Evolutionary conservation across 805 yeast genomes (phyloP), one percentile per base, ranked within the genome.

Genomic region (Saturnispora ahearnii): DNA sequence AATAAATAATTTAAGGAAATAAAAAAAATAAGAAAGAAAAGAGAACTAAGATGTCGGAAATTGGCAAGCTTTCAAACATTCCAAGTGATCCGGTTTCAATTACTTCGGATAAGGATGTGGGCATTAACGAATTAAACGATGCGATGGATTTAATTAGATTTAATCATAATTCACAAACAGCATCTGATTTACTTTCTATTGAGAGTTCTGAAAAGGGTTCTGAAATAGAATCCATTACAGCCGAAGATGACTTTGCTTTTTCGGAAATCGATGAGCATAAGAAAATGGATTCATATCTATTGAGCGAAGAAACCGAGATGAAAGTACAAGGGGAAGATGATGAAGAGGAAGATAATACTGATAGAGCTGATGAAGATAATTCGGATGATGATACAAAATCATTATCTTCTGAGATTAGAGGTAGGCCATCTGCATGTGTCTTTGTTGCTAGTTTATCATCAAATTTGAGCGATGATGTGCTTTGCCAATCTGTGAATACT

Each of bases 391-490:
- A 53, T 26, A 51, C 50, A 37, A 36, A 15, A 13, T 21, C 31
- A 12, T 54, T 55, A 4, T 51, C 59, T 11, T 44, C 57, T n/a
- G 63, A 62, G 34, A 56, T 53, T 32, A 57, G 66, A 54, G 87
- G 84, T 7, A 73, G 84, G 44, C 96, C 96, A 13, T 82, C 95
- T 0, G 80, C 95, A 1, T 87, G 96, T 65, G 85, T 87, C 2
- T 87, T 88, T 69, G 96, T 87, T 50, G 96, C 96, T n/a, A 81
- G 91, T 63, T 76, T 88, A 48, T 76, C 87, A 7, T 74, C 90
- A 0, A 66, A 71, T 40, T 67, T 74, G 45, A 63, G 82, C 4
- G 96, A 89, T 64, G 90, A 84, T 61, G 81, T 82, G 44, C 72
- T 89, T 49, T 77, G 84, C 59, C 62, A 73, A 31, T 78, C 91